Evolutionary conservation across 164 flowering plant genomes (phyloP).

Genomic region (Aristolochia contorta): DNA sequence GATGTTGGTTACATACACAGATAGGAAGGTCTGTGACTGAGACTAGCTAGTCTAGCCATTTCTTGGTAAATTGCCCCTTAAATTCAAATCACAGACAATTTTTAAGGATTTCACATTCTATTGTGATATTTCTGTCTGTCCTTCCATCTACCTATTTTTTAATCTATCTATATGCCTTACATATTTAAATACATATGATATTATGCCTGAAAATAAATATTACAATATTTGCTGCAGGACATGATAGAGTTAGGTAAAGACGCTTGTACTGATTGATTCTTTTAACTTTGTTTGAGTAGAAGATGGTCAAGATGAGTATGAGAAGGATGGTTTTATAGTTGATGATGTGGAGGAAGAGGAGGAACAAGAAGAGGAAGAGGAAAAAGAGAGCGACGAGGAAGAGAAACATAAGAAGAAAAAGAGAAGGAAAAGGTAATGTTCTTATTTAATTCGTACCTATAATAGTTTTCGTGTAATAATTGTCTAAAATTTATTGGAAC

Average conservation of each 20-base stretch:
- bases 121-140: too few relatives aligned
- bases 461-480: not conserved
- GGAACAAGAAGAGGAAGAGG: conserved; percentile 43
- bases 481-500: not conserved
- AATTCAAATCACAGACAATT: too few relatives aligned
- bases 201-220: conserved; percentile 49
- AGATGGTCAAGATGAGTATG: conserved; percentile 84
- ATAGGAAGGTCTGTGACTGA: too few relatives aligned
- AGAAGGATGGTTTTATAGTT: conserved; percentile 92
- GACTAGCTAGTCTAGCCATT: too few relatives aligned
- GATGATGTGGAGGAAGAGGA: conserved; percentile 87
- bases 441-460: not conserved
- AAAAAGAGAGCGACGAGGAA: conserved; percentile 38
- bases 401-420: conserved; percentile 75
- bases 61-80: too few relatives aligned
- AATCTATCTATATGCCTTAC: not conserved
- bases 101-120: too few relatives aligned
- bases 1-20: too few relatives aligned
- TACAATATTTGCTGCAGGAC: conserved; percentile 88
- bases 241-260: conserved; percentile 66
- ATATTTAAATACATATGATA: conserved; percentile 28
- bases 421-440: conserved; percentile 48
- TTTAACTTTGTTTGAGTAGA: conserved; percentile 17
- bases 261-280: conserved; percentile 24
- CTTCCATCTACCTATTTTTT: not conserved